A percentile compares a stretch with the other conserved stretches of the same genome.
These are phyloP conservation scores for Colletotrichum gloeosporioides DNA, from an alignment of 2,329 filamentous ascomycete species.

Conservation along the genomic window DNA sequence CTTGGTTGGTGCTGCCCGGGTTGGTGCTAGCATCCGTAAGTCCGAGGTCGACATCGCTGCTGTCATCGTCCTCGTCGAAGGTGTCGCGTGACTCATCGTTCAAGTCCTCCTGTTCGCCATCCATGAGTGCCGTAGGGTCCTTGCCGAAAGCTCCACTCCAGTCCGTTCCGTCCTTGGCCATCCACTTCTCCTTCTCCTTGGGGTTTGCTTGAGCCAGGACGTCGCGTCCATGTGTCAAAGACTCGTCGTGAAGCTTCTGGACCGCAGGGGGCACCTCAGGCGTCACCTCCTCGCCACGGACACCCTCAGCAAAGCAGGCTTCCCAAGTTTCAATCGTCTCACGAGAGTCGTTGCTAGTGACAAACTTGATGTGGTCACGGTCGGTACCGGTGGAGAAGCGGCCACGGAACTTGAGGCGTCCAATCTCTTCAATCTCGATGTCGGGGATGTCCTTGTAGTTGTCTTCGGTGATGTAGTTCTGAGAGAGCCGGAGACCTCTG, in stretches of 20 bases:
- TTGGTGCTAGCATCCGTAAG: slow-evolving; percentile 59
- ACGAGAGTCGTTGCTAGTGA: slow-evolving; percentile 84
- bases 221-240: slow-evolving; percentile 79
- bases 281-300: slow-evolving; percentile 73
- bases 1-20: slow-evolving; percentile 17
- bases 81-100: slow-evolving; percentile 46
- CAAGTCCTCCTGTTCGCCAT: slow-evolving; percentile 31
- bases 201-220: slow-evolving; percentile 75
- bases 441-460: slow-evolving; percentile 76
- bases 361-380: slow-evolving; percentile 81
- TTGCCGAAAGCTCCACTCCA: slow-evolving; percentile 88
- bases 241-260: slow-evolving; percentile 80
- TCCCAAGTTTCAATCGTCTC: slow-evolving; percentile 97
- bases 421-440: slow-evolving; percentile 79
- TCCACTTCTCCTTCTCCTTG: slow-evolving; percentile 78
- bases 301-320: slow-evolving; percentile 86
- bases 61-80: slow-evolving; percentile 41
- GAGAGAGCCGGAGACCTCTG: slow-evolving; percentile 76
- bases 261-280: slow-evolving; percentile 76
- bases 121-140: slow-evolving; percentile 65
- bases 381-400: slow-evolving; percentile 92
- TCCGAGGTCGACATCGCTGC: slow-evolving; percentile 50
- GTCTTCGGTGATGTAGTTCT: slow-evolving; percentile 88
- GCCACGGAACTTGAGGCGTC: slow-evolving; percentile 79
- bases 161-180: slow-evolving; percentile 79